Evolutionary conservation across 768 basidiomycete genomes (phyloP).

Genomic region (Termitomyces sp.): DNA sequence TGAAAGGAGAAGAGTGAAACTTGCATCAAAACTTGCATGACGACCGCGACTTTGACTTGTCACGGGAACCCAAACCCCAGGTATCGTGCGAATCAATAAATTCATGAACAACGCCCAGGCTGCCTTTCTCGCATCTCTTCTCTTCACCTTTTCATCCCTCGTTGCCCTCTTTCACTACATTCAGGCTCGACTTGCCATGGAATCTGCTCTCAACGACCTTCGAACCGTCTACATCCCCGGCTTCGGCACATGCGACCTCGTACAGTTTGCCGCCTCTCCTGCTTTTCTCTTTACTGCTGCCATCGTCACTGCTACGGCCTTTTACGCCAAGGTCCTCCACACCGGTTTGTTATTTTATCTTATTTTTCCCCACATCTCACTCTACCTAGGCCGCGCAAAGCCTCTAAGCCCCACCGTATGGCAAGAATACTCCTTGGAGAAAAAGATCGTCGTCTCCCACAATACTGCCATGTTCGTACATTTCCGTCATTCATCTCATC

Average conservation of each 20-base stretch:
- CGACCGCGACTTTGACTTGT: too few species aligned
- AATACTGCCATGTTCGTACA: conserved; percentile 87
- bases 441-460: conserved; percentile 82
- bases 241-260: conserved; percentile 30
- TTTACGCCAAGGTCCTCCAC: conserved; percentile 50
- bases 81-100: conserved; percentile 6
- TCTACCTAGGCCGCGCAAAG: conserved; percentile 45
- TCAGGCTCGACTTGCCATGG: too few species aligned
- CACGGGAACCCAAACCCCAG: too few species aligned
- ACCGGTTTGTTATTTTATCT: conserved; percentile 29
- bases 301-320: conserved; percentile 38
- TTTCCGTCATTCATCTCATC: background rate
- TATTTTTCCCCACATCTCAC: conserved; percentile 4
- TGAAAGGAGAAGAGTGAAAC: conserved; percentile 19
- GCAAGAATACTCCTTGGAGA: conserved; percentile 74
- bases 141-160: conserved; percentile 42
- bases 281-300: conserved; percentile 48
- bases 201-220: conserved; percentile 18
- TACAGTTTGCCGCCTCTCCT: conserved; percentile 34
- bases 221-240: conserved; percentile 29
- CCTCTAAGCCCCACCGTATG: conserved; percentile 73
- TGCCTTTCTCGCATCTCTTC: conserved; percentile 49
- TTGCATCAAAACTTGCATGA: conserved; percentile 7
- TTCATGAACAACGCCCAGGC: conserved; percentile 53
- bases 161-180: conserved; percentile 36